Evolutionary conservation across 805 yeast genomes (phyloP).

Genomic region (Candida easanensis): DNA sequence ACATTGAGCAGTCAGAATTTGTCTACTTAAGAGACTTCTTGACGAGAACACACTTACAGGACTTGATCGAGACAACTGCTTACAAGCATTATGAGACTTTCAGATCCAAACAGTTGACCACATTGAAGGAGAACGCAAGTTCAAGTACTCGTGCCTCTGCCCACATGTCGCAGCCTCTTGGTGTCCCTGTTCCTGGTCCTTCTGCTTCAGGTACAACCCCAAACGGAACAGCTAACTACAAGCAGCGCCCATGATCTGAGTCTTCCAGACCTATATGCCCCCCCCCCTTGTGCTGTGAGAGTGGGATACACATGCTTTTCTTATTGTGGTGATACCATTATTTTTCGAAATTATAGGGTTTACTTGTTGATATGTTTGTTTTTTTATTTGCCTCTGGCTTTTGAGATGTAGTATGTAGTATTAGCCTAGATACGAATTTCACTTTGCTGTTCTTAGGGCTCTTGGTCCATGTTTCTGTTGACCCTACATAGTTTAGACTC

Average conservation of each 20-base stretch:
- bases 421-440: too few species aligned
- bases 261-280: too few species aligned
- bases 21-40: slow-evolving; percentile 90
- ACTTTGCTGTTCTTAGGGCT: too few species aligned
- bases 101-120: slow-evolving; percentile 90
- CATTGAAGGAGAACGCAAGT: slow-evolving; percentile 84
- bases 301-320: too few species aligned
- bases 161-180: slow-evolving; percentile 28
- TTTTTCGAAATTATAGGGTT: too few species aligned
- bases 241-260: slow-evolving; percentile 20
- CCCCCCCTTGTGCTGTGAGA: too few species aligned
- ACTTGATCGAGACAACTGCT: slow-evolving; percentile 89
- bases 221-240: slow-evolving; percentile 19
- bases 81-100: slow-evolving; percentile 87
- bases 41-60: slow-evolving; percentile 93
- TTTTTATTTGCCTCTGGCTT: too few species aligned
- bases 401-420: too few species aligned
- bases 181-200: slow-evolving; percentile 12
- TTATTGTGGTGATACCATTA: too few species aligned
- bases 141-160: slow-evolving; percentile 34
- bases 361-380: too few species aligned
- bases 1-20: slow-evolving; percentile 93
- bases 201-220: slow-evolving; percentile 9
- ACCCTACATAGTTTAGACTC: too few species aligned
- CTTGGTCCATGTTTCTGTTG: too few species aligned